phyloP scores from a whole-genome alignment of 2,329 filamentous ascomycete genomes.

The Sporothrix euskadiensis region DNA sequence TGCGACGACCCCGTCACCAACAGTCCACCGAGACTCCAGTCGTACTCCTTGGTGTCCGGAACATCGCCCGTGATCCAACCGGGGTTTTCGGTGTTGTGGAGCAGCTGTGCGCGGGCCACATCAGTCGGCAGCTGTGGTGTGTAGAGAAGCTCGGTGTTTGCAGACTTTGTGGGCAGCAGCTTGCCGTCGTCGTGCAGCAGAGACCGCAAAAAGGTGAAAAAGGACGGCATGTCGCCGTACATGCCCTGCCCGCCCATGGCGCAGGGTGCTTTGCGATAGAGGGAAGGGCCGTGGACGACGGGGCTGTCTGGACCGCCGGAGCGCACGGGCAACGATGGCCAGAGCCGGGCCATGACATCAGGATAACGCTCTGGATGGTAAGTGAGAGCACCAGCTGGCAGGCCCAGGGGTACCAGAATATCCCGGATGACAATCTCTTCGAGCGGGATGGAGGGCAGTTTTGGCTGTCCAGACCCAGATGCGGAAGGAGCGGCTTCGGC shows the following conservation, averaged over 20 bases:
- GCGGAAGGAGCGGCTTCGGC: not conserved
- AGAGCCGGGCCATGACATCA: constrained; percentile 25
- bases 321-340: constrained; percentile 32
- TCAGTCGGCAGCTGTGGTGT: constrained; percentile 45
- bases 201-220: constrained; percentile 48
- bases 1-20: constrained; percentile 44
- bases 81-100: constrained; percentile 37
- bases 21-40: constrained; percentile 47
- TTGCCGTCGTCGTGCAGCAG: constrained; percentile 52
- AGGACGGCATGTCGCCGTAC: constrained; percentile 44
- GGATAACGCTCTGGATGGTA: constrained; percentile 31
- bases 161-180: constrained; percentile 42
- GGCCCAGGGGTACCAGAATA: constrained; percentile 32
- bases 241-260: constrained; percentile 42
- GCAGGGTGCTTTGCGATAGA: not conserved
- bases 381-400: constrained; percentile 29
- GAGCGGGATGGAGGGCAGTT: constrained; percentile 23
- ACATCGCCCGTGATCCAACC: constrained; percentile 38
- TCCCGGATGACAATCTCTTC: constrained; percentile 29
- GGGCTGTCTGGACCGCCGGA: constrained; percentile 26
- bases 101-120: constrained; percentile 33
- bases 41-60: constrained; percentile 41
- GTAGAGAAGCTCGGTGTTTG: constrained; percentile 50
- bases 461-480: not conserved
- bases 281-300: constrained; percentile 23